These are phyloP conservation scores for Trichoderma reesei DNA, from an alignment of 495 filamentous ascomycete genomes.

Conservation along the genomic window DNA sequence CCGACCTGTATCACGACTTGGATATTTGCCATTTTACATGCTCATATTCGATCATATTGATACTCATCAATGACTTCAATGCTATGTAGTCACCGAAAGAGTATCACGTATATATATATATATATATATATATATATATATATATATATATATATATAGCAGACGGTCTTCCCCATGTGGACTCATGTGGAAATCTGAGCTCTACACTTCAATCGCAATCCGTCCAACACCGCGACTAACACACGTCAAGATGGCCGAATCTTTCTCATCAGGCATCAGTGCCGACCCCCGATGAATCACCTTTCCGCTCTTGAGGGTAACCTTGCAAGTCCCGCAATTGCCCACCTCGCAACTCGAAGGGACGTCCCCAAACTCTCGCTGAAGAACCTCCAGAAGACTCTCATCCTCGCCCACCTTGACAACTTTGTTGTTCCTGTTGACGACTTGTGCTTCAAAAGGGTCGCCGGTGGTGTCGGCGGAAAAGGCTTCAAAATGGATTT, in stretches of 20 bases:
- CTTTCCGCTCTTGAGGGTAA: conserved; percentile 35
- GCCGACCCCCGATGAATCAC: conserved; percentile 46
- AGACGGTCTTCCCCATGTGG: neutral
- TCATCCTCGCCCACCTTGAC: conserved; percentile 33
- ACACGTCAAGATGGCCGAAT: conserved; percentile 33
- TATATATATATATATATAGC: no score
- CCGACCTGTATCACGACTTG: no score
- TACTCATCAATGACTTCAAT: no score
- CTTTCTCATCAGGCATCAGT: conserved; percentile 35
- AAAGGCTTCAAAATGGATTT: conserved; percentile 49
- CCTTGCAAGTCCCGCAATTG: conserved; percentile 50
- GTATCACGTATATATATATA: neutral
- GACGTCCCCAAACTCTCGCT: conserved; percentile 29
- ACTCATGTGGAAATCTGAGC: no score
- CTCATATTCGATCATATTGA: no score
- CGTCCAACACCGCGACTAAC: conserved; percentile 38
- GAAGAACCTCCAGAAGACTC: conserved; percentile 34
- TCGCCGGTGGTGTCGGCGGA: conserved; percentile 40
- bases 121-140: no score
- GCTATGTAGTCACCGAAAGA: no score
- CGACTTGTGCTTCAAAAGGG: conserved; percentile 44
- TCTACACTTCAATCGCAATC: conserved; percentile 35
- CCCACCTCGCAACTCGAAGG: conserved; percentile 46
- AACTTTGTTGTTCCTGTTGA: conserved; percentile 18
- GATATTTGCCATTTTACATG: no score